A percentile compares a stretch with the other conserved stretches of the same genome.
These are phyloP conservation scores for Penicillium paradoxum DNA, from an alignment of 495 filamentous ascomycete species.

Conservation along the genomic window DNA sequence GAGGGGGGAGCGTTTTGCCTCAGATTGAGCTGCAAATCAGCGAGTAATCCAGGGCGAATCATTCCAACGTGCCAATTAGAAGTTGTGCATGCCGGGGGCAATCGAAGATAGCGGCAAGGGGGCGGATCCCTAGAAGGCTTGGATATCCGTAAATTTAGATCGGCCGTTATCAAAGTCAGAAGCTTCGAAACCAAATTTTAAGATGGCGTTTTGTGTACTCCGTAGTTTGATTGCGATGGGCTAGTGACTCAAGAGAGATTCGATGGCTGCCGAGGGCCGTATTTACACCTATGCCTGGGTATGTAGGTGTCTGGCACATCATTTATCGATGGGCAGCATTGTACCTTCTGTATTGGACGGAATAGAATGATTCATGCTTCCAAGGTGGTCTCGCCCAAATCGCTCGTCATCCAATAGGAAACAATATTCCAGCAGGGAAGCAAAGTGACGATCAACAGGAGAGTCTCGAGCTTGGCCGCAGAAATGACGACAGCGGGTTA, in stretches of 20 bases:
- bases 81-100: conserved; percentile 16
- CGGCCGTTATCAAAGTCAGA: conserved; percentile 10
- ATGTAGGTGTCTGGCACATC: too few species aligned
- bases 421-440: not conserved
- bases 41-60: conserved; percentile 18
- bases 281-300: too few species aligned
- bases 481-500: conserved; percentile 16
- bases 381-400: not conserved
- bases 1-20: conserved; percentile 8
- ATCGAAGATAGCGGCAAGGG: conserved; percentile 25
- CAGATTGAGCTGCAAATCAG: conserved; percentile 8
- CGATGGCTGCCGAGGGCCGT: not conserved
- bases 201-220: not conserved
- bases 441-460: conserved; percentile 14
- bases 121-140: conserved; percentile 25
- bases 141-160: conserved; percentile 26
- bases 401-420: not conserved
- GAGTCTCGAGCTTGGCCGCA: conserved; percentile 5
- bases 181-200: not conserved
- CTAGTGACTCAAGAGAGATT: not conserved
- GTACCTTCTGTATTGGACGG: too few species aligned
- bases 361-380: not conserved
- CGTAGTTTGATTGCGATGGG: not conserved
- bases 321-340: too few species aligned
- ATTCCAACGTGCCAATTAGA: conserved; percentile 26